Evolutionary conservation across 2,329 filamentous ascomycete genomes (phyloP).

Genomic region (Anisogramma anomala): DNA sequence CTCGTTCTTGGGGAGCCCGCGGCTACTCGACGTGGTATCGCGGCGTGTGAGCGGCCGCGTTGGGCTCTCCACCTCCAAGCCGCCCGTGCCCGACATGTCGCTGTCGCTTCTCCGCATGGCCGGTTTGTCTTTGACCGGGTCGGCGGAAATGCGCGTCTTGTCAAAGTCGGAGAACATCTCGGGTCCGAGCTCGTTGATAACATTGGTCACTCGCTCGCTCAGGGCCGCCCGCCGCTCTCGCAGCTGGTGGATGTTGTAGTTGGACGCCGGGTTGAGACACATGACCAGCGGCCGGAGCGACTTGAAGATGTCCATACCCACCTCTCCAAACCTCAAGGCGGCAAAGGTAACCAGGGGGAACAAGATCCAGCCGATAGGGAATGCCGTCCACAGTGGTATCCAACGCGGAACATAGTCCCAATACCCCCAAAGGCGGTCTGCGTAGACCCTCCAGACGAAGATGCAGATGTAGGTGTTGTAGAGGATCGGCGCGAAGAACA

Average conservation of each 20-base stretch:
- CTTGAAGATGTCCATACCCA: conserved; percentile 98
- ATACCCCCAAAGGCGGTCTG: conserved; percentile 71
- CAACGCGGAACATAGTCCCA: conserved; percentile 71
- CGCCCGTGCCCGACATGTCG: conserved; percentile 32
- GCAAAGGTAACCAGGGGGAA: conserved; percentile 88
- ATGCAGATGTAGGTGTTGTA: conserved; percentile 72
- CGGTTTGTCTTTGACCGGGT: conserved; percentile 30
- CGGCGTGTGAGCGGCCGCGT: conserved; percentile 28
- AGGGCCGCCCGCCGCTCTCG: conserved; percentile 61
- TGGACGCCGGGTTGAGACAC: conserved; percentile 72
- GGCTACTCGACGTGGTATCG: conserved; percentile 43
- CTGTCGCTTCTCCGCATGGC: conserved; percentile 32
- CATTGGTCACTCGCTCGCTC: conserved; percentile 70
- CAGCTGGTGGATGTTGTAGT: conserved; percentile 72
- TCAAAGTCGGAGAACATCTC: conserved; percentile 98
- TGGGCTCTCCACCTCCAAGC: conserved; percentile 24
- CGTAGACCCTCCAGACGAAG: conserved; percentile 65
- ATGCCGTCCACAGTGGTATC: conserved; percentile 68
- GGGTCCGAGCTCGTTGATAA: conserved; percentile 90
- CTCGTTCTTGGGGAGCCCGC: conserved; percentile 67
- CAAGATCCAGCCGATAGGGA: conserved; percentile 62
- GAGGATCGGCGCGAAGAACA: conserved; percentile 69
- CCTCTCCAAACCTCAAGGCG: conserved; percentile 85
- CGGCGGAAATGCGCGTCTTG: conserved; percentile 55
- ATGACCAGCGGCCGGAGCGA: conserved; percentile 79